Conservation (phyloP, 78 protist species). For the Dictyostelium capitatum region DNA sequence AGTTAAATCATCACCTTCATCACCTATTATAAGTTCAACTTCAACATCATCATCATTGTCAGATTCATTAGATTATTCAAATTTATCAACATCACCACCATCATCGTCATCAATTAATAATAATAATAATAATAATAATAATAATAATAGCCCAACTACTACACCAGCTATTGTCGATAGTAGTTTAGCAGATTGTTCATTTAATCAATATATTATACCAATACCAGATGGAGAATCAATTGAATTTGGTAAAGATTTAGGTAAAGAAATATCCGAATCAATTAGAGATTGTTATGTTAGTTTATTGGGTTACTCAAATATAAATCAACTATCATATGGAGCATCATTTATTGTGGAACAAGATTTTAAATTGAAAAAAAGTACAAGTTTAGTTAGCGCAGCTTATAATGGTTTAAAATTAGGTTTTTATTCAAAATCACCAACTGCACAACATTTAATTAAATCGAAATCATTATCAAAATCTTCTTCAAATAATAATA, state of each 20-base stretch:
- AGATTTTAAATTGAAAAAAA: conserved; percentile 56
- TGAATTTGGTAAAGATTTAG: conserved; percentile 57
- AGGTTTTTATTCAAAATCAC: conserved; percentile 91
- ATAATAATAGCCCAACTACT: too few relatives aligned
- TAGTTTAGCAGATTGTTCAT: conserved; percentile 22
- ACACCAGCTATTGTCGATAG: background rate
- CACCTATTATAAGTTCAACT: background rate
- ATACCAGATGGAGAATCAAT: conserved; percentile 75
- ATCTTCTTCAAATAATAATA: background rate
- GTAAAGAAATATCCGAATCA: conserved; percentile 39
- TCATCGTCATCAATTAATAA: background rate
- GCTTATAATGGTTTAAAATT: conserved; percentile 64
- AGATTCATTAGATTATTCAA: background rate
- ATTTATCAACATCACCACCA: conserved; percentile 13
- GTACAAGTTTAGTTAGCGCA: conserved; percentile 23
- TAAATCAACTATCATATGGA: conserved; percentile 9
- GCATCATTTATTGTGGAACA: conserved; percentile 34
- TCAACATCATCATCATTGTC: background rate
- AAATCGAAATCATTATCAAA: background rate
- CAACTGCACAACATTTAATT: background rate
- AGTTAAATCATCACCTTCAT: background rate
- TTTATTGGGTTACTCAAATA: conserved; percentile 19
- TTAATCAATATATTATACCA: conserved; percentile 56
- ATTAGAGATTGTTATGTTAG: conserved; percentile 42
- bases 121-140: too few relatives aligned